Base-by-base conservation (phyloP, 169 alveolate species). In the Plasmodium coatneyi region DNA sequence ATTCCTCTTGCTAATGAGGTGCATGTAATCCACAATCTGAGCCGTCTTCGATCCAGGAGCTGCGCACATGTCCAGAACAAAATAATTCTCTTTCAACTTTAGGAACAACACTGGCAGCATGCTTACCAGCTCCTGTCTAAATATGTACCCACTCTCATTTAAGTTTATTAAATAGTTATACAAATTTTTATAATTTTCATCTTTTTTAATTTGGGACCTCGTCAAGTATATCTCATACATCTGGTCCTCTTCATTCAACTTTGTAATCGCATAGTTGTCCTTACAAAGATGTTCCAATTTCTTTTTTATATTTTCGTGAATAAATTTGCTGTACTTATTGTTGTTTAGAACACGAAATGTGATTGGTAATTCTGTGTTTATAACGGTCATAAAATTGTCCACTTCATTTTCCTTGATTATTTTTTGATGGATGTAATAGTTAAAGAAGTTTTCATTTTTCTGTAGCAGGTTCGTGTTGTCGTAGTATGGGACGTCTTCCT, bases 21-120 rank as follows among this genome's bases (percentile, higher is more conserved):
- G 95, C 95, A 91, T 91, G 60, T 91, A 91, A 49, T 91, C 95
- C 36, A 91, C 60, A 30, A 91, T 91, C 95, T 96, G 97, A 10
- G 96, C 96, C 12, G 98, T 97, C 94, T 98, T 97, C 28, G 97
- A 96, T 7, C 99, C 99, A 36, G 99, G 99, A 5, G 99, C 99
- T 28, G 99, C 99, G 93, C 99, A 99, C 96, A 98, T 96, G 94
- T 99, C 99, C 34, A 98, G 95, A 71, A 99, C 97, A 30, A 93
- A 95, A 92, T 97, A 98, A 80, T 96, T 94, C 46, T 98, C 98
- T 84, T 98, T 80, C n/a, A 97, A 97, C 66, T 97, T 97, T 43
- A 99, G 96, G 46, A 97, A 95, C 70, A 98, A 86, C 28, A 98
- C 99, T 32, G 99, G 99, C n/a, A 99, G 92, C 99, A 99, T 99